These are phyloP conservation scores for Pleurotus giganteus DNA, from an alignment of 768 basidiomycete genomes.

Conservation along the genomic window DNA sequence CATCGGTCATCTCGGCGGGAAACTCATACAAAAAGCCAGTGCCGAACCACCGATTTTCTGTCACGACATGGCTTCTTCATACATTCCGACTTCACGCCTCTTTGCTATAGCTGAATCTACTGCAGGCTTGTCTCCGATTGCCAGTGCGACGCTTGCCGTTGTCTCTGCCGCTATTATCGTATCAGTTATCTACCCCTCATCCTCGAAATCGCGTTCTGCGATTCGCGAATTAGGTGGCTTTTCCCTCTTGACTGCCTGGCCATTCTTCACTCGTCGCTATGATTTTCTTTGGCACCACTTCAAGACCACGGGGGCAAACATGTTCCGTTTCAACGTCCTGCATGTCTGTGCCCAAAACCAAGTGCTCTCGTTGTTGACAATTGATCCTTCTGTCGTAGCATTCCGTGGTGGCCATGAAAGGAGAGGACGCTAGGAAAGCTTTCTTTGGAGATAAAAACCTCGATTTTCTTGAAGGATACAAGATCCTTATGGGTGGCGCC, in stretches of 20 bases:
- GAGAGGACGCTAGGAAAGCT: slow-evolving; percentile 27
- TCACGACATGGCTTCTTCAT: no score
- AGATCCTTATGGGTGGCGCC: slow-evolving; percentile 26
- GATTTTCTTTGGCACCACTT: slow-evolving; percentile 5
- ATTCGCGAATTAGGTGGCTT: background rate
- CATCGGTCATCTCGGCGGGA: no score
- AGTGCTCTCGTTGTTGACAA: background rate
- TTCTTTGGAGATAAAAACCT: slow-evolving; percentile 28
- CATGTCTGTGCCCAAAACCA: slow-evolving; percentile 6
- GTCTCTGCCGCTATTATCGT: background rate
- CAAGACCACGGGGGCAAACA: slow-evolving; percentile 11
- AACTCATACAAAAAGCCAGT: no score
- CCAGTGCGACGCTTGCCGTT: background rate
- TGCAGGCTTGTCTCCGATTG: background rate
- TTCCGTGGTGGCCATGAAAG: slow-evolving; percentile 24
- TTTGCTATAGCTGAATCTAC: background rate
- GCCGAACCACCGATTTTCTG: no score
- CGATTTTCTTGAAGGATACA: slow-evolving; percentile 30
- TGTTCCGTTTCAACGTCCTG: slow-evolving; percentile 16
- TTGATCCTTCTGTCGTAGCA: slow-evolving; percentile 9
- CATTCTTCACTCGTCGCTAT: background rate
- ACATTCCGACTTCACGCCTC: background rate
- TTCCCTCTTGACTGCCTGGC: slow-evolving; percentile 4
- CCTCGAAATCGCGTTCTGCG: background rate
- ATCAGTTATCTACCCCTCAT: background rate